Base-by-base conservation (phyloP, 1,284 basidiomycete genomes). In the Tilletia setariae region DNA sequence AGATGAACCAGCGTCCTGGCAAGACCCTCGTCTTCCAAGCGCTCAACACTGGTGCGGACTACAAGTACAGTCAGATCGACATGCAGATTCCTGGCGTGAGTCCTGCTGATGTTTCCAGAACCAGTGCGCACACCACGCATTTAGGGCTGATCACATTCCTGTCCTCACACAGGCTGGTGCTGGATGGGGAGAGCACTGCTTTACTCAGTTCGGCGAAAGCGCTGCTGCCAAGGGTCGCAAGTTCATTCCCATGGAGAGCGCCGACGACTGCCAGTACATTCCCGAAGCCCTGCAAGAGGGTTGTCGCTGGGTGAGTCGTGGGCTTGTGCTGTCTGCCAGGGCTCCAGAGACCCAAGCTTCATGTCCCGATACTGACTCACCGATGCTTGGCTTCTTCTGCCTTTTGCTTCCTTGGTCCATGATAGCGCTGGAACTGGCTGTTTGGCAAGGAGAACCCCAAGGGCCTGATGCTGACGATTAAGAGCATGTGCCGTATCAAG, bases 1-100 rank as follows among this genome's bases (percentile, higher is more conserved):
- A 32, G 56, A 32, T 61, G 28, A 30, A 32, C 2, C 28, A 61
- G 30, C 56, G 28, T 35, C 56, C 56, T 21, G 56, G 56, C 56
- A 61, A 61, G 56, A 61, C 56, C 23, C 56, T 61, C 30, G 28
- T 61, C 30, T 61, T 61, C 28, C 56, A 61, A 16, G 23, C 56
- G 2, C 19, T 61, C 56, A 61, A 61, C 30, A 32, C 56, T 16
- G 56, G 56, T 16, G 51, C 15, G 11, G 25, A 25, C 21, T 25
- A 28, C 25, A 32, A 32, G 23, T 30, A 15, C 30, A 61, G 19
- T 9, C 56, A 61, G 56, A 61, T 61, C 56, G 56, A 61, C 28
- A 61, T 61, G 2, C 56, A 61, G 56, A 40, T 30, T 9, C 56
- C 56, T 35, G 56, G 56, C 8, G 56, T 40, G 11, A 6, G 35